phyloP scores from a whole-genome alignment of 2,329 filamentous ascomycete species.

The Colletotrichum lupini region DNA sequence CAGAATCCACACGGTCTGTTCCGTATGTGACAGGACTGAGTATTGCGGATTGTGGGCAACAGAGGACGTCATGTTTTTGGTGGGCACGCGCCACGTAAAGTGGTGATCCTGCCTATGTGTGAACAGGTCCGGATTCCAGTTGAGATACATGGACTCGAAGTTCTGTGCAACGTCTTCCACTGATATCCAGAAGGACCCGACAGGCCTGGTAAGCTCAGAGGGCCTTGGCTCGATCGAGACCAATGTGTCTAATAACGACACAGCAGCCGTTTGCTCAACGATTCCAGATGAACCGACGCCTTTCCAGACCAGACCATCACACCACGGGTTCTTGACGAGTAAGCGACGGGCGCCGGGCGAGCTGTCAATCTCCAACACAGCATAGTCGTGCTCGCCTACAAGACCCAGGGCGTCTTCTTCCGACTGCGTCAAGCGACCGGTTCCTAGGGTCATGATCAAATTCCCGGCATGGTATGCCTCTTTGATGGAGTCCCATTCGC shows the following conservation, averaged over 20 bases:
- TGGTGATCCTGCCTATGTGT: conserved; percentile 86
- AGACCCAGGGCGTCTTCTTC: conserved; percentile 86
- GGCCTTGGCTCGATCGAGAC: conserved; percentile 36
- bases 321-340: conserved; percentile 96
- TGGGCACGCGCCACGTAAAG: conserved; percentile 80
- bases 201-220: conserved; percentile 48
- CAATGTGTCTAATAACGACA: neutral
- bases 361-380: conserved; percentile 82
- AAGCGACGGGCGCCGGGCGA: conserved; percentile 72
- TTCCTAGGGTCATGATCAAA: conserved; percentile 90
- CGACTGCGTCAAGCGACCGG: conserved; percentile 79
- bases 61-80: conserved; percentile 61
- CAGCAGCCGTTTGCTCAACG: neutral
- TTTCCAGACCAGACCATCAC: conserved; percentile 80
- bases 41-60: conserved; percentile 78
- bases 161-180: conserved; percentile 89
- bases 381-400: conserved; percentile 93
- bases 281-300: conserved; percentile 47
- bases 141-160: conserved; percentile 96
- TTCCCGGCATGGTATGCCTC: conserved; percentile 81
- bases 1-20: conserved; percentile 82
- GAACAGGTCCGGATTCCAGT: conserved; percentile 95
- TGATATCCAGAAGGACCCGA: conserved; percentile 92
- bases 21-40: conserved; percentile 68
- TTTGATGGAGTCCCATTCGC: conserved; percentile 82